A percentile compares a stretch with the other conserved stretches of the same genome.
These are phyloP conservation scores for Ascocoryne sarcoides DNA, from an alignment of 2,329 filamentous ascomycete genomes.

Conservation along the genomic window DNA sequence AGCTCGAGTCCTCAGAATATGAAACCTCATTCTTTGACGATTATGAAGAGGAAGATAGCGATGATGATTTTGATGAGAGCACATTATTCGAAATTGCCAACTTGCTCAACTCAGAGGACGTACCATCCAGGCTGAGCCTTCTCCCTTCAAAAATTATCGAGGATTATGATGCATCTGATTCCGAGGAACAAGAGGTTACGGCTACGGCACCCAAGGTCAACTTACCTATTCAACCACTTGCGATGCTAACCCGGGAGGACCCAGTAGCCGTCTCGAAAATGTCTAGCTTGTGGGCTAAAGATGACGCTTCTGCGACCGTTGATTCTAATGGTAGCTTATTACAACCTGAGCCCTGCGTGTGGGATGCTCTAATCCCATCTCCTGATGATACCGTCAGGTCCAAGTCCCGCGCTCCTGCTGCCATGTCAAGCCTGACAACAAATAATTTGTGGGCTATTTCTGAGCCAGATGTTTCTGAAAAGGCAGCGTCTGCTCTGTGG, in stretches of 20 bases:
- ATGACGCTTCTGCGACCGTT: background rate
- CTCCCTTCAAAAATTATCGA: slow-evolving; percentile 29
- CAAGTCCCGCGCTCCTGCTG: slow-evolving; percentile 7
- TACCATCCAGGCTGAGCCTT: slow-evolving; percentile 45
- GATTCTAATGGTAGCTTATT: slow-evolving; percentile 10
- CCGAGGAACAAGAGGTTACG: slow-evolving; percentile 5
- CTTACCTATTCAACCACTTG: slow-evolving; percentile 18
- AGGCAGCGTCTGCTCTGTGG: background rate
- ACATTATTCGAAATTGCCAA: slow-evolving; percentile 57
- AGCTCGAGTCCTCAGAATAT: slow-evolving; percentile 22
- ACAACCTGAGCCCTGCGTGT: slow-evolving; percentile 17
- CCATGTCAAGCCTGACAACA: slow-evolving; percentile 11
- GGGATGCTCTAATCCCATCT: slow-evolving; percentile 16
- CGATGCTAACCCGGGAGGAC: slow-evolving; percentile 1
- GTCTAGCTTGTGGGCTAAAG: slow-evolving; percentile 16
- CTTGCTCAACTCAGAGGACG: slow-evolving; percentile 42
- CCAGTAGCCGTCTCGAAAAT: background rate
- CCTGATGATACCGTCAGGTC: slow-evolving; percentile 11
- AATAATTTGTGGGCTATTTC: slow-evolving; percentile 13
- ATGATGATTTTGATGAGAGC: slow-evolving; percentile 45
- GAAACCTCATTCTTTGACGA: slow-evolving; percentile 49
- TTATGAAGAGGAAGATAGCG: slow-evolving; percentile 40
- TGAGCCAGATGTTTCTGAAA: background rate
- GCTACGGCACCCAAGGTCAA: slow-evolving; percentile 6
- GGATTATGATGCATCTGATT: slow-evolving; percentile 19